phyloP scores from a whole-genome alignment of 2,329 filamentous ascomycete genomes.

The Orbilia blumenaviensis region DNA sequence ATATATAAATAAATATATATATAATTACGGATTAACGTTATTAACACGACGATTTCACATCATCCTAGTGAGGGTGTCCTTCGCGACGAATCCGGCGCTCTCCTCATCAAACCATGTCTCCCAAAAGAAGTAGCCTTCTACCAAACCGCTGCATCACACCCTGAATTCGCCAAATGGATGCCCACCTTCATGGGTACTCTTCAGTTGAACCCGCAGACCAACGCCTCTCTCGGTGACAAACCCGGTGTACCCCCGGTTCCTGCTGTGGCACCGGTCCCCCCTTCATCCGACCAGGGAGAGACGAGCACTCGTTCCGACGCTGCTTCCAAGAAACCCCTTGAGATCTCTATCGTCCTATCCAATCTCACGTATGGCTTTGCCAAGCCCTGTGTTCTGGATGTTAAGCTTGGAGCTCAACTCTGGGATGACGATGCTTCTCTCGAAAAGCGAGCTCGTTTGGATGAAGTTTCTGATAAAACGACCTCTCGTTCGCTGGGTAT shows the following conservation, averaged over 20 bases:
- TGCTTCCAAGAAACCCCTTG: constrained; percentile 48
- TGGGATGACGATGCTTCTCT: constrained; percentile 78
- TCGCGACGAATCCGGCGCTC: constrained; percentile 79
- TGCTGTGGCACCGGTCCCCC: constrained; percentile 56
- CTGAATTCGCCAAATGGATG: constrained; percentile 80
- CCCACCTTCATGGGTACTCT: constrained; percentile 85
- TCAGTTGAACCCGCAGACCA: constrained; percentile 69
- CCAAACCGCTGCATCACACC: constrained; percentile 73
- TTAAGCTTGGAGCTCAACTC: constrained; percentile 85
- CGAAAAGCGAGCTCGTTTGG: constrained; percentile 69
- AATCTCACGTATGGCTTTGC: constrained; percentile 72
- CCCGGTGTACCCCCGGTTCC: no score
- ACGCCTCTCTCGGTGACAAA: constrained; percentile 65
- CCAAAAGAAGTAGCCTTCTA: constrained; percentile 88
- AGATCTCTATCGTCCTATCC: constrained; percentile 57
- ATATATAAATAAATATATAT: no score
- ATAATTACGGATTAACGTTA: no score
- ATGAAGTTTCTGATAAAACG: constrained; percentile 69
- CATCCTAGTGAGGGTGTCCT: constrained; percentile 83
- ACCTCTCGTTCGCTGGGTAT: constrained; percentile 71
- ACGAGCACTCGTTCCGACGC: constrained; percentile 15
- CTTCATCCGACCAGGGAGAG: constrained; percentile 22
- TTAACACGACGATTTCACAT: neutral
- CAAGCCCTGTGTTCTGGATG: constrained; percentile 87
- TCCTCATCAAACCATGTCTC: constrained; percentile 95